These are phyloP conservation scores for Trametes cinnabarina DNA, from an alignment of 768 basidiomycete species.

Conservation along the genomic window DNA sequence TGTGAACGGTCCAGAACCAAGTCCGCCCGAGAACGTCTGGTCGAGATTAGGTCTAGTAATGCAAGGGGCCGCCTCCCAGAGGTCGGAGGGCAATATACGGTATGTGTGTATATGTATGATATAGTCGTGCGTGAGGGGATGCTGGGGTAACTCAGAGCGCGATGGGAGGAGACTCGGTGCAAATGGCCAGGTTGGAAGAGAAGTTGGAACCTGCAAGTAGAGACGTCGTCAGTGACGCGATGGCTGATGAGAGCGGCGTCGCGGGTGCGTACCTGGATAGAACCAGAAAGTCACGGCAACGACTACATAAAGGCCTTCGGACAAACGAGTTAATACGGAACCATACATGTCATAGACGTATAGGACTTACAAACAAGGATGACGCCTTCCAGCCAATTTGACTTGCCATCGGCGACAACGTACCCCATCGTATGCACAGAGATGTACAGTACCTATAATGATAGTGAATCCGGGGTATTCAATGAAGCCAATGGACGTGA, in stretches of 20 bases:
- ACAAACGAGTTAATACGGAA: background rate
- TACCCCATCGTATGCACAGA: conserved; percentile 72
- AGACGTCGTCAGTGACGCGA: conserved; percentile 18
- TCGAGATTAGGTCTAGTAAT: conserved; percentile 7
- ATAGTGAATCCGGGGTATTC: too few relatives aligned
- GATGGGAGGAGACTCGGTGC: conserved; percentile 20
- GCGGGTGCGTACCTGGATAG: conserved; percentile 42
- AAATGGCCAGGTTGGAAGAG: conserved; percentile 31
- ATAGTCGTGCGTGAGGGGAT: background rate
- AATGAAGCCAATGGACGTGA: background rate
- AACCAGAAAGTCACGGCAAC: conserved; percentile 55
- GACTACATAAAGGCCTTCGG: conserved; percentile 51
- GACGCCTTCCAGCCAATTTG: conserved; percentile 90
- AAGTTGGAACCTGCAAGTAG: conserved; percentile 34
- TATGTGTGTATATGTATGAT: background rate
- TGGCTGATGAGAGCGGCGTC: background rate
- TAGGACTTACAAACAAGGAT: conserved; percentile 61
- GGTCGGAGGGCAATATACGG: conserved; percentile 1
- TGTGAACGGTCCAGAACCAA: background rate
- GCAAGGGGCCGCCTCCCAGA: conserved; percentile 8
- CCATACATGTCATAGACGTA: background rate
- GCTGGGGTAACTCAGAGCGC: background rate
- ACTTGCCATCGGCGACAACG: conserved; percentile 81
- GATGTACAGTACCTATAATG: conserved; percentile 38
- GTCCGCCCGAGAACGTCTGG: conserved; percentile 1